Percentiles rank a stretch among this genome's conserved stretches.
phyloP scores from a whole-genome alignment of 768 basidiomycete genomes.

The Gloeopeniophorella convolvens region DNA sequence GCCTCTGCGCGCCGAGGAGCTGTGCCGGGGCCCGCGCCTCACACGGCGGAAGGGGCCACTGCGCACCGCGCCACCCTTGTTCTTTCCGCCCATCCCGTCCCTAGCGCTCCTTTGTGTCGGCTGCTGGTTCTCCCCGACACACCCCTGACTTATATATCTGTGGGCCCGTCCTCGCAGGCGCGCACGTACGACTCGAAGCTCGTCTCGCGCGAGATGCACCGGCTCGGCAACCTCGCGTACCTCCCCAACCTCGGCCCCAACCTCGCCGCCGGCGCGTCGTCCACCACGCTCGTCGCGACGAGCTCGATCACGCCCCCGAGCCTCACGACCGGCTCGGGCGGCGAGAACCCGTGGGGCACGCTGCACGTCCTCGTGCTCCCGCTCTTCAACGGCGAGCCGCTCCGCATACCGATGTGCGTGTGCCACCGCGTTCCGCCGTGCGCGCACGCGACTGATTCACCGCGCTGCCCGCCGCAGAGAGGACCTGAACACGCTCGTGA shows the following conservation, averaged over 20 bases:
- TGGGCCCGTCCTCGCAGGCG: constrained; percentile 32
- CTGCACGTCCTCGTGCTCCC: constrained; percentile 86
- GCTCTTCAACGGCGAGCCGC: constrained; percentile 84
- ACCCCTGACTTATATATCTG: neutral
- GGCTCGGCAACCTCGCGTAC: constrained; percentile 58
- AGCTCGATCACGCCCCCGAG: constrained; percentile 18
- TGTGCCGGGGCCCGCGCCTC: neutral
- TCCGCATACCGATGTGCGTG: constrained; percentile 75
- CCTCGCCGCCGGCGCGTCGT: constrained; percentile 42
- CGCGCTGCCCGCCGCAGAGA: constrained; percentile 43
- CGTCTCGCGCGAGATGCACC: constrained; percentile 80
- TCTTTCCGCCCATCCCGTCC: neutral
- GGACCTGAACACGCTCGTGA: constrained; percentile 79
- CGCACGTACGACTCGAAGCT: constrained; percentile 77
- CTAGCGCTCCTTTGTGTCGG: no score
- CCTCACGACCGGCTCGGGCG: constrained; percentile 30
- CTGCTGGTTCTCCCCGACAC: no score
- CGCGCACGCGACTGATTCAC: neutral
- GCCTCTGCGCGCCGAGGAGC: no score
- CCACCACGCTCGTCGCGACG: constrained; percentile 35
- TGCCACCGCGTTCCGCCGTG: neutral
- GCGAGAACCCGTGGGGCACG: constrained; percentile 73
- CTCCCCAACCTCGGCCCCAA: constrained; percentile 47
- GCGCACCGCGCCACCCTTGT: neutral
- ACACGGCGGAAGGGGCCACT: neutral